These are phyloP conservation scores for Xerophyta viscosa DNA, from an alignment of 106 monocot species.

Conservation along the genomic window DNA sequence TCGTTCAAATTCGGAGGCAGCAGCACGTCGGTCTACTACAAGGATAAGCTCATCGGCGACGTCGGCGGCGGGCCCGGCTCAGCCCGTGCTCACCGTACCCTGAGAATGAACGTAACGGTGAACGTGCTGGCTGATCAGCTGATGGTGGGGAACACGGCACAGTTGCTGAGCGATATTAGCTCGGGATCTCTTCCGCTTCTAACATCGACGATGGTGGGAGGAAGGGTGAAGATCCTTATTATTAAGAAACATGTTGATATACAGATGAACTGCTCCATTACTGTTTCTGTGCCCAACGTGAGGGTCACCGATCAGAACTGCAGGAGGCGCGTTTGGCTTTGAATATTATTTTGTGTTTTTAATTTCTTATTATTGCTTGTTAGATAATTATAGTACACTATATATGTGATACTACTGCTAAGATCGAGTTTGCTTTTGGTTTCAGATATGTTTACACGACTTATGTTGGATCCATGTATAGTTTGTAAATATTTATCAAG, in stretches of 20 bases:
- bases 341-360: too few species aligned
- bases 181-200: constrained; percentile 3
- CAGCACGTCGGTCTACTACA: constrained; percentile 9
- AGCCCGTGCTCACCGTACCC: constrained; percentile 1
- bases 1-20: constrained; percentile 12
- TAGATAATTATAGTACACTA: too few species aligned
- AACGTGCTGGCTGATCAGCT: constrained; percentile 3
- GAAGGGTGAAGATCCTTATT: constrained; percentile 14
- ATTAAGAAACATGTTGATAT: constrained; percentile 14
- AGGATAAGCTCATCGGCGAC: constrained; percentile 4
- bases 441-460: too few species aligned
- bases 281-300: background rate
- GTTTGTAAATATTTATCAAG: too few species aligned
- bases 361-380: too few species aligned
- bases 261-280: constrained; percentile 16
- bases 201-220: constrained; percentile 16
- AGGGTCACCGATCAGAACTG: constrained; percentile 3
- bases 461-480: too few species aligned
- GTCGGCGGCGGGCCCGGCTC: background rate
- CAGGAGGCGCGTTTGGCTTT: constrained; percentile 1
- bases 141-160: background rate
- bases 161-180: background rate
- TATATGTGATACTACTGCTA: too few species aligned
- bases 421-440: too few species aligned
- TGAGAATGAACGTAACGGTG: constrained; percentile 22